Conservation (phyloP, 805 yeast genomes). For the Saturnispora quitensis region DNA sequence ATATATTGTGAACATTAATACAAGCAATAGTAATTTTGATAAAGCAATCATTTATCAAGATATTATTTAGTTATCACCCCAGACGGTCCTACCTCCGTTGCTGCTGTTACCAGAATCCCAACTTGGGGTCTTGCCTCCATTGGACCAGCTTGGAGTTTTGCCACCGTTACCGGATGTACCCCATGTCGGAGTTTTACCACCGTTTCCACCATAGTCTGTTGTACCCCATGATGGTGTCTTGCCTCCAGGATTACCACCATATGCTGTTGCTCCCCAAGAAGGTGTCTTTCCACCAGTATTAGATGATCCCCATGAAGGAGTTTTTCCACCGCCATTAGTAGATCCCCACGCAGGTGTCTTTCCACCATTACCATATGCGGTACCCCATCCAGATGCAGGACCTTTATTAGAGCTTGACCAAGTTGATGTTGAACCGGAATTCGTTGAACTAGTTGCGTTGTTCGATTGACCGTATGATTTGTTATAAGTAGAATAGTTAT, state of each 20-base stretch:
- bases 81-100: constrained; percentile 20
- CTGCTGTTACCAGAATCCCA: constrained; percentile 29
- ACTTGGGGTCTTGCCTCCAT: constrained; percentile 34
- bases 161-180: constrained; percentile 34
- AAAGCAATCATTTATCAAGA: not conserved
- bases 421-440: not conserved
- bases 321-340: constrained; percentile 31
- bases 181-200: constrained; percentile 36
- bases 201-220: constrained; percentile 18
- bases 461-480: not conserved
- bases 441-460: not conserved
- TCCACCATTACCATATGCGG: constrained; percentile 18
- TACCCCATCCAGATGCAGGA: constrained; percentile 16
- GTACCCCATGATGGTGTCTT: constrained; percentile 36
- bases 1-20: not conserved
- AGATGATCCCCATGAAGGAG: constrained; percentile 42
- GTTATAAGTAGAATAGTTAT: constrained; percentile 1
- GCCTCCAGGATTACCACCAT: constrained; percentile 32
- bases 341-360: constrained; percentile 25
- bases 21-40: not conserved
- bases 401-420: constrained; percentile 1
- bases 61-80: constrained; percentile 20
- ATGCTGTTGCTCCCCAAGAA: constrained; percentile 31
- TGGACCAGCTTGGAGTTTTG: constrained; percentile 29
- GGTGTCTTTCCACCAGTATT: constrained; percentile 23